phyloP scores from a whole-genome alignment of 345 rosid genomes.

The Punica granatum region DNA sequence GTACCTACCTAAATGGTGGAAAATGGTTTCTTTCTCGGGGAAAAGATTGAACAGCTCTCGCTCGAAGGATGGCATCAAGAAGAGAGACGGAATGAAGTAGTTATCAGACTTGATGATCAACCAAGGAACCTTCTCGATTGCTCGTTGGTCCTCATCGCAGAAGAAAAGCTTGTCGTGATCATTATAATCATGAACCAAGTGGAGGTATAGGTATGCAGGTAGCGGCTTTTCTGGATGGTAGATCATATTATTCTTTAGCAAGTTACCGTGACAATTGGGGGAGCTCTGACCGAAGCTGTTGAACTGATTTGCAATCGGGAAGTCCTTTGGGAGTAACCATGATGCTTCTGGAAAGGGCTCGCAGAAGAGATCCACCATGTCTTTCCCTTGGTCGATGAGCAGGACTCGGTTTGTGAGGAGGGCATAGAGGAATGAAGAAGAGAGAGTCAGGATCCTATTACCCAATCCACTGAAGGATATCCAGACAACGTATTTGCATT shows the following conservation, averaged over 20 bases:
- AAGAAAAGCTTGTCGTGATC: conserved; percentile 64
- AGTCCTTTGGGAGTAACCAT: conserved; percentile 47
- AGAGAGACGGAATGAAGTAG: conserved; percentile 65
- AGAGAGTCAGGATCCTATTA: conserved; percentile 49
- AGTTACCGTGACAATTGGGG: conserved; percentile 39
- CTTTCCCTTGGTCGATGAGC: conserved; percentile 56
- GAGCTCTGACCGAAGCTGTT: conserved; percentile 32
- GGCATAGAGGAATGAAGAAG: conserved; percentile 61
- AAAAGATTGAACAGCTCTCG: conserved; percentile 36
- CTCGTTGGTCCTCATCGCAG: conserved; percentile 43
- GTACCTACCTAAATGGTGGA: conserved; percentile 60
- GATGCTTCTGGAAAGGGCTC: conserved; percentile 54
- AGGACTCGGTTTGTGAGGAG: conserved; percentile 54
- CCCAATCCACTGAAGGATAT: conserved; percentile 67
- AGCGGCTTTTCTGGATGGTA: conserved; percentile 15
- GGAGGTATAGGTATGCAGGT: conserved; percentile 42
- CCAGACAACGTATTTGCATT: conserved; percentile 63
- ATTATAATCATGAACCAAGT: conserved; percentile 53
- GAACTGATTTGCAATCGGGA: conserved; percentile 31
- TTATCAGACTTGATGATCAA: conserved; percentile 57
- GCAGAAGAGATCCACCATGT: conserved; percentile 45
- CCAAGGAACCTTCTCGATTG: conserved; percentile 48
- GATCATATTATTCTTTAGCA: conserved; percentile 37
- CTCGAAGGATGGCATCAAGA: conserved; percentile 45
- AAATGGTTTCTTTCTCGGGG: conserved; percentile 46